These are phyloP conservation scores for Fusarium brachygibbosum DNA, from an alignment of 2,329 filamentous ascomycete genomes.

Conservation along the genomic window DNA sequence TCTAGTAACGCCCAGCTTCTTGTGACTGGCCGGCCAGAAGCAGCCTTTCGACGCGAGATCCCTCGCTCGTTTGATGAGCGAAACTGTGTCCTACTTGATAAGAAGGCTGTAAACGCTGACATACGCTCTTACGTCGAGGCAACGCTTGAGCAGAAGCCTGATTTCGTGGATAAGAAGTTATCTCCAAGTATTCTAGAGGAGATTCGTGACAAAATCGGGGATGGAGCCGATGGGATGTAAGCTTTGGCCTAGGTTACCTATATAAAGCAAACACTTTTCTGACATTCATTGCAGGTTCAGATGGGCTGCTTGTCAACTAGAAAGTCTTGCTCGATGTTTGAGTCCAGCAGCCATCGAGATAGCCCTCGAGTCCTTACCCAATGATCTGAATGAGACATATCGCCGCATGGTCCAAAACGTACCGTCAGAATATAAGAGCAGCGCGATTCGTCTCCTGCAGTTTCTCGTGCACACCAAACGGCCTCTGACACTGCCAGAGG, in stretches of 20 bases:
- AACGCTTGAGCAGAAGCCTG: constrained; percentile 30
- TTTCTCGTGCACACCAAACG: constrained; percentile 39
- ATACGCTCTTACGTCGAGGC: constrained; percentile 30
- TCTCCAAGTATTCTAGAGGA: constrained; percentile 13
- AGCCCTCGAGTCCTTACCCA: not conserved
- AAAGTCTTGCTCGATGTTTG: not conserved
- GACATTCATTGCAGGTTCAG: not conserved
- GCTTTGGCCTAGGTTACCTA: constrained; percentile 1
- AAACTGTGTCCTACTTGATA: constrained; percentile 38
- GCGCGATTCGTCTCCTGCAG: constrained; percentile 37
- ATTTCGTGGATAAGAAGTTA: constrained; percentile 33
- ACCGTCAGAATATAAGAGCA: constrained; percentile 48
- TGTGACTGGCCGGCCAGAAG: constrained; percentile 36
- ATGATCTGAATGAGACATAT: constrained; percentile 1
- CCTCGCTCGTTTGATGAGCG: constrained; percentile 15
- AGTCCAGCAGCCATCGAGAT: not conserved
- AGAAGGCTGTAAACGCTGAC: constrained; percentile 32
- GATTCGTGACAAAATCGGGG: constrained; percentile 22
- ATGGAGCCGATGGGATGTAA: constrained; percentile 51
- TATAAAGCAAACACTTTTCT: not conserved
- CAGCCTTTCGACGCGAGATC: constrained; percentile 30
- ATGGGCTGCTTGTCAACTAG: constrained; percentile 4
- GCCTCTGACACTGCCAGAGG: constrained; percentile 38
- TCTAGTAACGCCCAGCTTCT: constrained; percentile 21
- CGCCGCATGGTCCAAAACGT: not conserved